Conservation (phyloP, 805 yeast genomes). For the Wickerhamomyces subpelliculosus region DNA sequence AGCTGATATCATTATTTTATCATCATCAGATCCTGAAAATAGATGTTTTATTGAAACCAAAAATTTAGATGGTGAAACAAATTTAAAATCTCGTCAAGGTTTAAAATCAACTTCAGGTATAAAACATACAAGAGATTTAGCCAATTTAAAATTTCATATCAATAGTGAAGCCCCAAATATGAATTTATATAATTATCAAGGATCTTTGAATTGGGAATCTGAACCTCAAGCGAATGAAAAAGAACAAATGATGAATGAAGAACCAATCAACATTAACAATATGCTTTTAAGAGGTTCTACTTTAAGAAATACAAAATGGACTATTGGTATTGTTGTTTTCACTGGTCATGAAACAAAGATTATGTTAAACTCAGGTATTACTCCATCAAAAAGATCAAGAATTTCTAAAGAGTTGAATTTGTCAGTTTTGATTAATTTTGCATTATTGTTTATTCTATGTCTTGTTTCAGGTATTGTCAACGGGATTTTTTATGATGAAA, state of each 20-base stretch:
- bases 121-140: slow-evolving; percentile 38
- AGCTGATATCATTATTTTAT: slow-evolving; percentile 59
- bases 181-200: slow-evolving; percentile 67
- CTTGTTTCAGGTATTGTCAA: slow-evolving; percentile 64
- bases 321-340: slow-evolving; percentile 63
- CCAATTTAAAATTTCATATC: slow-evolving; percentile 48
- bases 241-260: slow-evolving; percentile 25
- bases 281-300: slow-evolving; percentile 66
- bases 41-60: slow-evolving; percentile 71
- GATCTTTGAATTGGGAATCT: slow-evolving; percentile 50
- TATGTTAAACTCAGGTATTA: slow-evolving; percentile 71
- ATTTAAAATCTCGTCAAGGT: slow-evolving; percentile 67
- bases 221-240: slow-evolving; percentile 15
- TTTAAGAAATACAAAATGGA: slow-evolving; percentile 76
- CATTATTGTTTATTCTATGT: slow-evolving; percentile 56
- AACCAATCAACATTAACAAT: slow-evolving; percentile 63
- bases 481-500: slow-evolving; percentile 51
- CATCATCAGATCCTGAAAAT: slow-evolving; percentile 62
- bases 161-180: slow-evolving; percentile 81
- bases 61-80: slow-evolving; percentile 76
- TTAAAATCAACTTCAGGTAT: slow-evolving; percentile 48
- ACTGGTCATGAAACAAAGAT: slow-evolving; percentile 78
- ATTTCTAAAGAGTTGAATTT: slow-evolving; percentile 68
- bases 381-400: slow-evolving; percentile 71
- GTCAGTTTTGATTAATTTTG: slow-evolving; percentile 62